Base-by-base conservation (phyloP, 208 protist species). In the Acanthamoeba lenticulata region DNA sequence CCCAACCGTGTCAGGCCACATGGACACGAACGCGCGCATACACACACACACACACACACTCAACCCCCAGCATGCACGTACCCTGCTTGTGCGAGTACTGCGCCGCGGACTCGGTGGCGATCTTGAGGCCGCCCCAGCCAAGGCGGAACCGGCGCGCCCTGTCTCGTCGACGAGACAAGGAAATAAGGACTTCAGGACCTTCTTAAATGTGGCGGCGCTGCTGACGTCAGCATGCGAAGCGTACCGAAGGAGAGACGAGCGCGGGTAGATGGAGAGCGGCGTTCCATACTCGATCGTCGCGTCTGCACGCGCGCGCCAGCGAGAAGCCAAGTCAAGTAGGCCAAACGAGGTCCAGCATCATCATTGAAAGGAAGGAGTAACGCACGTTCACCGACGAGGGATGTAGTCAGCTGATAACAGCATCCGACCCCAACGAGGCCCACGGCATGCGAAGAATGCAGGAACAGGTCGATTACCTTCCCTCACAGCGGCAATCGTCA, bases 401-500 rank as follows among this genome's bases (percentile, higher is more conserved):
- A 86, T 11, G 77, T 86, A 44, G 77, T 86, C n/a, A 86, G 77
- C 55, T 91, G 85, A 36, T 91, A 91, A 52, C 85, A 91, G n/a
- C 85, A 91, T 47, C 85, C 85, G 2, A 91, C 24, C 19, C 85
- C 85, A 0, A 91, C 85, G 6, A 91, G 36, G 55, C 55, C 85
- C 0, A 72, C 47, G 15, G 85, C 85, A 69, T 62, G 34, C 2
- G 85, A 32, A 0, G 57, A 72, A 0, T 91, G 47, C 32, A 62
- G 27, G n/a, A 91, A 91, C 34, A 91, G 55, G 27, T 91, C 85
- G n/a, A 72, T 36, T 2, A 91, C 55, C 57, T 91, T n/a, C 17
- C n/a, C n/a, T n/a, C n/a, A n/a, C n/a, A n/a, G n/a, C n/a, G n/a
- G n/a, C n/a, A n/a, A n/a, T n/a, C n/a, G n/a, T n/a, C n/a, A n/a